Base-by-base conservation (phyloP, 1,284 basidiomycete species). In the Pulchroboletus neoregius region DNA sequence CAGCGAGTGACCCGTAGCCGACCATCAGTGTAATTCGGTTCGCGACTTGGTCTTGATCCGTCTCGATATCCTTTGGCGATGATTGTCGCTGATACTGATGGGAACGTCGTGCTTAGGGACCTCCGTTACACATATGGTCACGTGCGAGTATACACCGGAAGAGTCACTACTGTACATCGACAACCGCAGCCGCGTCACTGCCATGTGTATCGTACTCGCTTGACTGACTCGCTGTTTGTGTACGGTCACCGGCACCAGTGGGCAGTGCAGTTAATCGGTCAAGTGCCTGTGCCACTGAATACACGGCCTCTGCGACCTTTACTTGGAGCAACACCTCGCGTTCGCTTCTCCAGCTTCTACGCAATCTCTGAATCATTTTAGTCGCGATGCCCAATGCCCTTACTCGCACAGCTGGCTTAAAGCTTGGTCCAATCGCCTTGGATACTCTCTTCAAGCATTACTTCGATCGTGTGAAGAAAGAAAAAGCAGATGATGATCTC, bases 391-490 rank as follows among this genome's bases (percentile, higher is more conserved):
- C 62, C 13, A 84, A 79, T 60, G 58, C 76, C 8, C 71, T 88
- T 38, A 76, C 82, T 27, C 72, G 80, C 26, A 74, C 81, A 46
- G 76, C 79, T 30, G 76, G 84, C 33, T 65, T 87, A 48, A 77
- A 73, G 56, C 71, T 87, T 26, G 89, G 87, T 0, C 88, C 89
- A 4, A 68, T 91, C 45, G 71, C 92, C 35, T 65, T 93, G 18
- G 88, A 86, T 55, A 90, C 87, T 0, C 72, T 92, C 13, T 72
- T 92, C 61, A 88, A 85, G 63, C 91, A 93, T 62, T 94, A 89
- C 65, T 78, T 93, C 36, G 80, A 85, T 32, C 73, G 78, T 12
- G 65, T 81, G 39, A 77, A 73, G 62, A 76, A 74, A 40, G 74
- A 76, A 52, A 64, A 55, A 4, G 62, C 45, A 45, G 50, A 16